Evolutionary conservation across 78 protist genomes (phyloP), one percentile per base, ranked within the genome.

Genomic region (Dictyostelium brefeldianum): DNA sequence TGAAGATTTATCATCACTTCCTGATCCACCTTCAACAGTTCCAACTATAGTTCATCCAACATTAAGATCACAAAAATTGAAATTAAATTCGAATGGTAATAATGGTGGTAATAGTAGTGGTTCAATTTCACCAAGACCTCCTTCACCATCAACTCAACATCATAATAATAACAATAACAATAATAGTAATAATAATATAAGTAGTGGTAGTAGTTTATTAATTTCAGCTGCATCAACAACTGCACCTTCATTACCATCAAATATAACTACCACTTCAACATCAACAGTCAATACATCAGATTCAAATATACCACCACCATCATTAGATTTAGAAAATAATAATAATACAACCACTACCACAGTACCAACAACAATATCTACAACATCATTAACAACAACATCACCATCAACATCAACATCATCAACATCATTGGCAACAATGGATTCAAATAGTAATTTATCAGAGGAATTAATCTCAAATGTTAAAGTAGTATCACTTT

Each of bases 1-100:
- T 6, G 81, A 77, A 29, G 90, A 82, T 51, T 20, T 82, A 12
- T 82, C 90, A 56, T 83, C 91, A 5, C 56, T 83, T 29, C 91
- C 91, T 18, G 81, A 83, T 54, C 78, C 77, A 83, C 91, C 91
- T 0, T 73, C 81, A 9, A 83, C 80, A 12, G 50, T 73, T 10
- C 91, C 91, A 22, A 71, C 77, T 7, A 51, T 83, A 20, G 29
- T 18, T 18, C 18, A 74, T 46, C 51, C 81, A 46, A 77, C 48
- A 7, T n/a, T 15, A 5, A 31, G 17, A 31, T 31, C 48, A 29
- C 75, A 67, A 67, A 67, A 67, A 67, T 20, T 15, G 17, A 67
- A 67, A 67, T 65, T 65, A 29, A n/a, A n/a, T n/a, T 8, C 56
- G 4, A 31, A 31, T n/a, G 67, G 67, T 3, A 31, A 25, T 2